A percentile compares a stretch with the other conserved stretches of the same genome.
Evolutionary conservation across 495 filamentous ascomycete genomes (phyloP).

Genomic region (Hypoxylon fuscum): DNA sequence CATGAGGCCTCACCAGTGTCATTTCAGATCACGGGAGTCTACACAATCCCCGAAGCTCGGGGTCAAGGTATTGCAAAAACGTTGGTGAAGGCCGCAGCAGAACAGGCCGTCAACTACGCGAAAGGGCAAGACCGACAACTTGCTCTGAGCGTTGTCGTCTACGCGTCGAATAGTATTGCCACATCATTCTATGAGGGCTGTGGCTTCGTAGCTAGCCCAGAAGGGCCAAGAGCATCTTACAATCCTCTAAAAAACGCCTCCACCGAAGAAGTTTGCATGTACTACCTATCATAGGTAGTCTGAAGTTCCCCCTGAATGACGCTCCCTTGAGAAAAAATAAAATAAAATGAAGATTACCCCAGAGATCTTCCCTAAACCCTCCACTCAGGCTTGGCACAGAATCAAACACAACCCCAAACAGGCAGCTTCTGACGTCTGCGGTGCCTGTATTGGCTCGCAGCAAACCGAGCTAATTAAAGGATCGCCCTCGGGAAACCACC

Average conservation of each 20-base stretch:
- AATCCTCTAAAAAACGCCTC: constrained; percentile 31
- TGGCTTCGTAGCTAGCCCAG: constrained; percentile 53
- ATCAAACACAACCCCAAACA: constrained; percentile 27
- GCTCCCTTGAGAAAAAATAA: not conserved
- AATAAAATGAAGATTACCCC: constrained; percentile 38
- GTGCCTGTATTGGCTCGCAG: constrained; percentile 23
- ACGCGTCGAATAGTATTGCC: constrained; percentile 50
- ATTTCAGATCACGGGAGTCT: constrained; percentile 56
- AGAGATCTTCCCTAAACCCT: constrained; percentile 30
- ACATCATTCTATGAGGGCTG: constrained; percentile 55
- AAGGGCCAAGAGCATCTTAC: constrained; percentile 34
- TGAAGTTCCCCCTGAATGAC: constrained; percentile 24
- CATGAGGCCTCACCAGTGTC: constrained; percentile 20
- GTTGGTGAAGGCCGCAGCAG: constrained; percentile 50
- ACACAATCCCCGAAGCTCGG: constrained; percentile 55
- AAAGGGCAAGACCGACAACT: constrained; percentile 26
- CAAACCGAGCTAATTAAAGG: constrained; percentile 35
- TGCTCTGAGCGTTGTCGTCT: constrained; percentile 49
- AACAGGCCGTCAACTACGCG: constrained; percentile 42
- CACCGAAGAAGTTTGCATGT: constrained; percentile 32
- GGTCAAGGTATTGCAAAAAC: constrained; percentile 52
- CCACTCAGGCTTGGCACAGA: constrained; percentile 28
- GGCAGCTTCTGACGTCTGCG: constrained; percentile 44
- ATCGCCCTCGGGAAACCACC: constrained; percentile 27
- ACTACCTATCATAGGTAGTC: constrained; percentile 17